Base-by-base conservation (phyloP, 805 yeast species). In the Kluyveromyces lactis region DNA sequence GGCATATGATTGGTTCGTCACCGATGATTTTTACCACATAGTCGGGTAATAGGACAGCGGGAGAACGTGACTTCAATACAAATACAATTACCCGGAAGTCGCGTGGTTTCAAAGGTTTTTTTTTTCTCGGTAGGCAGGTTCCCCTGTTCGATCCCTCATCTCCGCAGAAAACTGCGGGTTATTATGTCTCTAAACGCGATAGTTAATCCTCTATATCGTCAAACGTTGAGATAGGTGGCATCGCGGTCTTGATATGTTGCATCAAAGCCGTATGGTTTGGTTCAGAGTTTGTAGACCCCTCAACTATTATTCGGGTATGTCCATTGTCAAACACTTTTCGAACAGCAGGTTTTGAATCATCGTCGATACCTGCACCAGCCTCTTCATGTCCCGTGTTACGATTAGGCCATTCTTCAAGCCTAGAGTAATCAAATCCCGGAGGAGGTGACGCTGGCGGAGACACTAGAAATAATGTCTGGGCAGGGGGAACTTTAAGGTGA, bases 371-470 rank as follows among this genome's bases (percentile, higher is more conserved):
- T 37, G 6, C 33, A 16, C 15, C 36, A n/a, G 16, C 38, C 36
- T 6, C 33, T 18, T 17, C 36, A 12, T 21, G 21, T 26, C 31
- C 23, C 18, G 29, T 18, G 28, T 38, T 17, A 9, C 40, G 42
- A 34, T 36, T 29, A 18, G 71, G 71, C 3, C 55, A 56, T 21
- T 62, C 70, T 42, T 67, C 71, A 18, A 56, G 54, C 29, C 50
- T 52, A 11, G 62, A 51, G 42, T 57, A 67, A 40, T 65, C 63
- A 40, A 66, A 67, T 17, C 50, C 71, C 3, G 64, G 63, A 4
- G 71, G 69, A 1, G 70, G 70, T 3, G 70, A 65, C 4, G 61
- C 53, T 13, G 70, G 70, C 5, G 71, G 71, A 0, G 70, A 64
- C 4, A 66, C 60, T 31, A 67, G 42, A 44, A 66, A 67, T 55